Evolutionary conservation across 352 stramenopile species (phyloP).

Genomic region (Aphanomyces cochlioides): DNA sequence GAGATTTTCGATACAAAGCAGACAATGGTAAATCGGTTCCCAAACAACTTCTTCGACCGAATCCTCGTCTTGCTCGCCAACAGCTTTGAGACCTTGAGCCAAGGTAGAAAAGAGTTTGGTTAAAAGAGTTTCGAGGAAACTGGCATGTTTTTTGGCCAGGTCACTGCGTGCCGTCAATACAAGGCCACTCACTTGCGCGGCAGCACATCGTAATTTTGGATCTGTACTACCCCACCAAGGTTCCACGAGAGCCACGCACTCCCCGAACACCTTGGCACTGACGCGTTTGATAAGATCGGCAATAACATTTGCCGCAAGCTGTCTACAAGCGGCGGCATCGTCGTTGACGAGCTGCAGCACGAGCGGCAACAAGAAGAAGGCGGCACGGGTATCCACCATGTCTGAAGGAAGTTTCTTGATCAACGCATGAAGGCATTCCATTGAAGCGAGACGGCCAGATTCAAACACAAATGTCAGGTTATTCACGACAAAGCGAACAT

Average conservation of each 20-base stretch:
- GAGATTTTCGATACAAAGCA: constrained; percentile 60
- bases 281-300: constrained; percentile 83
- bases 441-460: constrained; percentile 88
- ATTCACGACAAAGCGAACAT: constrained; percentile 93
- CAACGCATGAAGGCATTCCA: constrained; percentile 85
- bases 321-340: constrained; percentile 85
- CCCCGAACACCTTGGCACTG: constrained; percentile 86
- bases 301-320: constrained; percentile 76
- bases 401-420: constrained; percentile 90
- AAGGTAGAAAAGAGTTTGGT: constrained; percentile 42
- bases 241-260: constrained; percentile 79
- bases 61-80: constrained; percentile 41
- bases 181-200: constrained; percentile 69
- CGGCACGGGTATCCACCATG: constrained; percentile 87
- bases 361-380: constrained; percentile 95
- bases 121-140: constrained; percentile 43
- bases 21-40: constrained; percentile 59
- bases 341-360: constrained; percentile 96
- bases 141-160: constrained; percentile 56
- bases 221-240: constrained; percentile 81
- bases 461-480: constrained; percentile 96
- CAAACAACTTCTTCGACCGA: constrained; percentile 51
- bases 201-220: constrained; percentile 61
- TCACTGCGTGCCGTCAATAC: constrained; percentile 69
- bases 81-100: constrained; percentile 35